A percentile compares a stretch with the other conserved stretches of the same genome.
These are phyloP conservation scores for Bacidia rubella DNA, from an alignment of 495 filamentous ascomycete genomes.

Conservation along the genomic window DNA sequence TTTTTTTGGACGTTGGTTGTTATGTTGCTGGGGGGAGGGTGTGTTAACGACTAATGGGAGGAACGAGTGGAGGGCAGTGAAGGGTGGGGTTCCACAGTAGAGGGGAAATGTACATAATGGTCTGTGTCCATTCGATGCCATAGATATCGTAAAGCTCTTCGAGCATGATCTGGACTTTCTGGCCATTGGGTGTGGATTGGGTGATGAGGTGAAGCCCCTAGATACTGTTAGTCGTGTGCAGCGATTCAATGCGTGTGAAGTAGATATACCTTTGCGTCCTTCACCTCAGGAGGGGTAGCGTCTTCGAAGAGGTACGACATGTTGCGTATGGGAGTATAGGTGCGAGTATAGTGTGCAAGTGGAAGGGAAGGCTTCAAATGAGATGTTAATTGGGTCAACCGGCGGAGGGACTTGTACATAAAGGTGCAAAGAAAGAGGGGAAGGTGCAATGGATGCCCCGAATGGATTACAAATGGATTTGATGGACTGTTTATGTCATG, in stretches of 20 bases:
- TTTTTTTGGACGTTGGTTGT: conserved; percentile 45
- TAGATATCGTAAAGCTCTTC: conserved; percentile 31
- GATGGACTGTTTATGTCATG: not conserved
- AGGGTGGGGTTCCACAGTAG: not conserved
- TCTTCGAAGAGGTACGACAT: conserved; percentile 20
- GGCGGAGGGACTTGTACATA: conserved; percentile 14
- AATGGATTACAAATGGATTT: not conserved
- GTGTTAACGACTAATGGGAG: not conserved
- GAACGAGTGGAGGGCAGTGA: not conserved
- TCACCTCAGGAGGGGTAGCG: conserved; percentile 19
- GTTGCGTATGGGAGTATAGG: not conserved
- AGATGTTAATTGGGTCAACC: conserved; percentile 5
- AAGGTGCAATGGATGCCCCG: too few species aligned
- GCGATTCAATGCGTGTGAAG: not conserved
- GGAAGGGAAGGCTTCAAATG: conserved; percentile 5
- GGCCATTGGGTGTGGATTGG: conserved; percentile 20
- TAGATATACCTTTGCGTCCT: conserved; percentile 20
- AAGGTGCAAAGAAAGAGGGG: not conserved
- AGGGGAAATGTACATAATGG: conserved; percentile 23
- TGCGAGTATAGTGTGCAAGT: conserved; percentile 5
- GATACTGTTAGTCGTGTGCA: not conserved
- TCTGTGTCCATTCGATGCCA: conserved; percentile 38
- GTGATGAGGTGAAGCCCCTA: conserved; percentile 23
- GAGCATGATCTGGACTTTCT: conserved; percentile 24
- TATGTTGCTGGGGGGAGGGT: conserved; percentile 26